Evolutionary conservation across 257 asterid species (phyloP), one percentile per base, ranked within the genome.

Genomic region (Capsicum rhomboideum): DNA sequence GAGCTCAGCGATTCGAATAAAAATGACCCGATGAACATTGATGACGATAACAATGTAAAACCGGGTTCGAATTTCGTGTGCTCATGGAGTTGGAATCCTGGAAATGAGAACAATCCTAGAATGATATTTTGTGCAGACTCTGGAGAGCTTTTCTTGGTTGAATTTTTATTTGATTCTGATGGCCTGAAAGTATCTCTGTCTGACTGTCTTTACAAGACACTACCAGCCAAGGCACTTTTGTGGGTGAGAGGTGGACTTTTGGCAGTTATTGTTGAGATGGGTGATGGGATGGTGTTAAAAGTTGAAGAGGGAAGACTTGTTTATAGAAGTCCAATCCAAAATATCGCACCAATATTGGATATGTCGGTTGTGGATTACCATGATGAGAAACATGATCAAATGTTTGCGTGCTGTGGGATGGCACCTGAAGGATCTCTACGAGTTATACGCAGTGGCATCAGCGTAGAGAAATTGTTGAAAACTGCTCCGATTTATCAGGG

Each of bases 71-170:
- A 94, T 85, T 93, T 87, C 89, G 91, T 92, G 42, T 94, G 98
- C 88, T 92, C 99, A 12, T 96, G 99, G 98, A 92, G 97, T 86
- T 96, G 99, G 99, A 95, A 93, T 87, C 97, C 98, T 78, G 91
- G 90, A 82, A 86, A 46, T 40, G 31, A 78, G 59, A 86, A 88
- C 85, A 91, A 75, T 82, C 92, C 91, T 83, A 91, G 95, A 91
- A 87, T 96, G 92, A 89, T 96, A 74, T 93, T 94, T 82, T 89
- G 95, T 90, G 96, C 94, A 2, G 98, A 96, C 87, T 92, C 99
- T 84, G 99, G 99, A 44, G 97, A 96, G 84, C 85, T 93, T 83
- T 92, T 91, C 85, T 87, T 90, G 90, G 84, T 96, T 85, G 98
- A 92, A 87, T 84, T 95, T 21, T 61, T 82, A 84, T 93, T 90